Conservation (phyloP, 2,329 filamentous ascomycete genomes). For the Nothomitra cinnamomea region DNA sequence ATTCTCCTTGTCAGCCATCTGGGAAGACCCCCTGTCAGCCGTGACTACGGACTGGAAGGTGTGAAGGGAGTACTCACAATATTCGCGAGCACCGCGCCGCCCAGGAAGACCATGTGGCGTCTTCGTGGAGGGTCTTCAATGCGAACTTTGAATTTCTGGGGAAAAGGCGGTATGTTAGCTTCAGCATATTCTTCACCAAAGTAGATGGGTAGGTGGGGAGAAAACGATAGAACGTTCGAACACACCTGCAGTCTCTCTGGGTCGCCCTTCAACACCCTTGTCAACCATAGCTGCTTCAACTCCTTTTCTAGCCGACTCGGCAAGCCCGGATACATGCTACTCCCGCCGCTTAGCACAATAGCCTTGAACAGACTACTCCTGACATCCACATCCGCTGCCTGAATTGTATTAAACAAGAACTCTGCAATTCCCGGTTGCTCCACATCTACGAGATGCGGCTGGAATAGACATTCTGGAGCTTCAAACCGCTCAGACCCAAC, state of each 20-base stretch:
- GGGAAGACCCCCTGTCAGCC: not conserved
- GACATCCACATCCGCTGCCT: conserved; percentile 87
- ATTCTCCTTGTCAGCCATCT: conserved; percentile 94
- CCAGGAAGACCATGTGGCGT: conserved; percentile 98
- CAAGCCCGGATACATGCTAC: conserved; percentile 96
- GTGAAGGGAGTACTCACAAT: conserved; percentile 36
- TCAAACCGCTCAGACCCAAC: conserved; percentile 96
- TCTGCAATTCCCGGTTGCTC: conserved; percentile 95
- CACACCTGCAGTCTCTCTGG: conserved; percentile 67
- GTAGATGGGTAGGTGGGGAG: conserved; percentile 3
- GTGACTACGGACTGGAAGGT: conserved; percentile 8
- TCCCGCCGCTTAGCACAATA: conserved; percentile 88
- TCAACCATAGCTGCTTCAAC: conserved; percentile 96
- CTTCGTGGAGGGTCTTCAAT: conserved; percentile 94
- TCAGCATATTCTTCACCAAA: not conserved
- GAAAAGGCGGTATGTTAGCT: not conserved
- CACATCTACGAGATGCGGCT: conserved; percentile 92
- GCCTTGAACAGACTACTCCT: conserved; percentile 90
- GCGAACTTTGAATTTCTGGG: conserved; percentile 91
- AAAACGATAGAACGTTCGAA: too few relatives aligned
- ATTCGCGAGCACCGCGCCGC: conserved; percentile 89
- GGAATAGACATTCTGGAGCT: conserved; percentile 94
- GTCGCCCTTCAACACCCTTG: conserved; percentile 74
- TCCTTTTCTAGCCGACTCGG: conserved; percentile 95
- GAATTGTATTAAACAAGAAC: conserved; percentile 97